Base-by-base conservation (phyloP, 306 rosid species). In the Castanea mollissima region DNA sequence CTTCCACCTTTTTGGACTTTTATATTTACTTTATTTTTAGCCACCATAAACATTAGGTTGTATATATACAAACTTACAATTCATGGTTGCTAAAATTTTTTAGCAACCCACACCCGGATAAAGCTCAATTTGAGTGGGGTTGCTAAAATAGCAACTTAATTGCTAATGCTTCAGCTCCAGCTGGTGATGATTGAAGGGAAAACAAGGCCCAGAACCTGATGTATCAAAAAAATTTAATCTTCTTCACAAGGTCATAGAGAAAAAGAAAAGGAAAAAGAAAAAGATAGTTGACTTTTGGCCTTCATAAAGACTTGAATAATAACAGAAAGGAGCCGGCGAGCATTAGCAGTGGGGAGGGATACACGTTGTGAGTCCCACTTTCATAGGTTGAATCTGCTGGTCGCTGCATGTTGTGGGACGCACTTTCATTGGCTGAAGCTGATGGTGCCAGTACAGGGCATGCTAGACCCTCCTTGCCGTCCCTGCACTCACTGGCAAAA, bases 391-490 rank as follows among this genome's bases (percentile, higher is more conserved):
- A 6, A 38, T 6, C 35, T 5, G 35, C 5, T 34, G 35, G 6
- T 34, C 1, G 87, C 55, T 57, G 63, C 38, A 72, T 10, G 58
- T 71, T 68, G 75, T 83, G 83, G 69, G 62, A 74, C 35, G 85
- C 79, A 1, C 81, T 86, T 31, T 85, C 86, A 34, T 80, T 34
- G 3, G 85, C 82, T 1, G 79, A 57, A 12, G 9, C 1, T 1
- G 99, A 84, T 21, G 98, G 97, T 0, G 98, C 75, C 41, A 13
- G n/a, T 15, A 87, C 98, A 44, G 90, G 90, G 83, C 99, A 95
- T n/a, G 11, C 80, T 3, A 95, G 94, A 75, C 99, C 98, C 31
- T 3, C 0, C 82, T 91, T 93, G 20, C 88, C 94, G 31, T 81
- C 98, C 0, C 34, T 86, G 75, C 99, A 95, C 87, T 91, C 96